Conservation (phyloP, 2,329 filamentous ascomycete species). For the Macrophomina phaseolina region DNA sequence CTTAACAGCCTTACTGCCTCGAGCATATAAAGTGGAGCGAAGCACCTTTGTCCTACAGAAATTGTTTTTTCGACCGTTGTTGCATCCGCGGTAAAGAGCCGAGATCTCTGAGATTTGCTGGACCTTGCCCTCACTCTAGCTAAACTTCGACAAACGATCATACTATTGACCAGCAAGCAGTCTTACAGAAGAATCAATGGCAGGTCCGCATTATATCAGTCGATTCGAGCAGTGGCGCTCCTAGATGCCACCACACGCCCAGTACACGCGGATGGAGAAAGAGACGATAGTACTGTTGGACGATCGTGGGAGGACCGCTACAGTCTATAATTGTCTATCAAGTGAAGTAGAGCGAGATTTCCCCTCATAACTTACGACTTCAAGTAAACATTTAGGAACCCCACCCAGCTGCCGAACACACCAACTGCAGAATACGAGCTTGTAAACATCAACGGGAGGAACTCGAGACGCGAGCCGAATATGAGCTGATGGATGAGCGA, state of each 20-base stretch:
- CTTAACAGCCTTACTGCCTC: background rate
- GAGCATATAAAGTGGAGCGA: background rate
- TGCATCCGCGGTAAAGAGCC: background rate
- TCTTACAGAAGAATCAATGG: background rate
- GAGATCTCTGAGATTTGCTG: too few species aligned
- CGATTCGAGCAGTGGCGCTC: background rate
- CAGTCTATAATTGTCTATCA: background rate
- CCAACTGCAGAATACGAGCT: conserved; percentile 93
- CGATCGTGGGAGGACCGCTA: background rate
- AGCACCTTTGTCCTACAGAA: background rate
- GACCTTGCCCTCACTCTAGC: background rate
- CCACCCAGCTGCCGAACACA: conserved; percentile 94
- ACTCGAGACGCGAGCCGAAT: conserved; percentile 84
- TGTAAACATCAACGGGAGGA: conserved; percentile 94
- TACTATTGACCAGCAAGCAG: background rate
- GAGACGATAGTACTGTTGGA: background rate
- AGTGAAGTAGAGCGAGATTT: background rate
- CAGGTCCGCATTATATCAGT: background rate
- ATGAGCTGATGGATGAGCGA: conserved; percentile 82
- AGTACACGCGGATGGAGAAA: background rate
- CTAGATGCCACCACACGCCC: background rate
- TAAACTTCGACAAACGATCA: background rate
- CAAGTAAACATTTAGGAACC: conserved; percentile 93
- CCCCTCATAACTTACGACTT: background rate
- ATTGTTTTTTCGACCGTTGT: background rate